phyloP scores from a whole-genome alignment of 1,139 yeast genomes.

The Debaryomyces sp. region DNA sequence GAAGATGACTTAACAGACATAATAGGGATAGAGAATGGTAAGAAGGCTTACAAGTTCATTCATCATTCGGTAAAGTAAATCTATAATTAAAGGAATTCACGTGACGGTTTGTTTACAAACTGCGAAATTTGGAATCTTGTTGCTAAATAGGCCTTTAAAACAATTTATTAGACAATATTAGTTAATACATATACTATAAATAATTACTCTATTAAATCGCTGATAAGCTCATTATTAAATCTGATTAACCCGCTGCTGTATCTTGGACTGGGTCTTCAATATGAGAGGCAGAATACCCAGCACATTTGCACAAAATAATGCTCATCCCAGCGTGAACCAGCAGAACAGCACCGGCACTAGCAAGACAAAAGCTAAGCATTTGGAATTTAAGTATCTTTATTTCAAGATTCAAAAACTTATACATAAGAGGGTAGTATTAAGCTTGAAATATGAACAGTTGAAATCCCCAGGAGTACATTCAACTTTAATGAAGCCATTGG shows the following conservation, averaged over 20 bases:
- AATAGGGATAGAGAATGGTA: slow-evolving; percentile 73
- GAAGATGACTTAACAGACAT: slow-evolving; percentile 52
- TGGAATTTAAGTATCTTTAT: slow-evolving; percentile 44
- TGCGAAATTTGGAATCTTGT: slow-evolving; percentile 1
- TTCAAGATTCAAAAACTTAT: slow-evolving; percentile 40
- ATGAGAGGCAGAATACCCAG: slow-evolving; percentile 5
- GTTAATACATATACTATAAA: not conserved
- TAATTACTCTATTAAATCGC: not conserved
- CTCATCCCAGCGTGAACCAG: not conserved
- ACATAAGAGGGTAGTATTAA: slow-evolving; percentile 46
- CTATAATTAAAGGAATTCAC: slow-evolving; percentile 9
- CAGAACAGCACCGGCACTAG: not conserved
- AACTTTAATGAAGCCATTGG: slow-evolving; percentile 53
- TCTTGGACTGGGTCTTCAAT: not conserved
- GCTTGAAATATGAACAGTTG: slow-evolving; percentile 58
- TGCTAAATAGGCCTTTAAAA: slow-evolving; percentile 2
- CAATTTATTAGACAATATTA: not conserved
- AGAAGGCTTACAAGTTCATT: slow-evolving; percentile 58
- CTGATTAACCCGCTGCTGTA: not conserved
- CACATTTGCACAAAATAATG: slow-evolving; percentile 1
- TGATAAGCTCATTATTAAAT: not conserved
- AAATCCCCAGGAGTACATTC: slow-evolving; percentile 56
- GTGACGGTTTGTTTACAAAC: slow-evolving; percentile 11
- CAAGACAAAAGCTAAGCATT: slow-evolving; percentile 10
- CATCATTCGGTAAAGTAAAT: slow-evolving; percentile 22